Conservation (phyloP, 805 yeast genomes). For the Candida coquimbonensis region DNA sequence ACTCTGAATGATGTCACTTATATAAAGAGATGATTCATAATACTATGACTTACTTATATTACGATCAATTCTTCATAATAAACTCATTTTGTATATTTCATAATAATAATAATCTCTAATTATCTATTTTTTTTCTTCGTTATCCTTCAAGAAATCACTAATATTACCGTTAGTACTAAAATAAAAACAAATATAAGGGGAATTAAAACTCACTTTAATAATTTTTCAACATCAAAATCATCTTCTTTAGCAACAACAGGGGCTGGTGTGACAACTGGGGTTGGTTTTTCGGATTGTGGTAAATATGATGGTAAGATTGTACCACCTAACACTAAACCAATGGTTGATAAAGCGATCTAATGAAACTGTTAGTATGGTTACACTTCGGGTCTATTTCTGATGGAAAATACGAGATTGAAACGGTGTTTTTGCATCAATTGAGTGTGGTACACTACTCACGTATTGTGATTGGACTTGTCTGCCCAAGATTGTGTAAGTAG, state of each 20-base stretch:
- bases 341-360: slow-evolving; percentile 28
- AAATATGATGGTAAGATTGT: slow-evolving; percentile 21
- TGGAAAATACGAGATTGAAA: neutral
- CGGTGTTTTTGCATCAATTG: neutral
- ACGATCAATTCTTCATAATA: too few species aligned
- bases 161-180: neutral
- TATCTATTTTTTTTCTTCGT: slow-evolving; percentile 11
- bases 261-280: slow-evolving; percentile 19
- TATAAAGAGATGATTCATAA: neutral
- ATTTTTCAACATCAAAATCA: slow-evolving; percentile 28
- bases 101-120: neutral
- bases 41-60: too few species aligned
- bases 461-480: slow-evolving; percentile 24
- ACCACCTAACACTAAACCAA: slow-evolving; percentile 26
- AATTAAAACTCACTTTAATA: slow-evolving; percentile 19
- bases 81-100: neutral
- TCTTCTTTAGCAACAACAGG: slow-evolving; percentile 22
- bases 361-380: neutral
- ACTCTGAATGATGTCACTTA: neutral
- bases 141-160: slow-evolving; percentile 26
- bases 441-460: slow-evolving; percentile 12
- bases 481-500: slow-evolving; percentile 23
- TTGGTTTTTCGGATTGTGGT: slow-evolving; percentile 14
- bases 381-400: too few species aligned
- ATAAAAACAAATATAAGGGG: neutral